Percentiles rank a stretch among this genome's conserved stretches.
Evolutionary conservation across 2,329 filamentous ascomycete species (phyloP).

Genomic region (Aspergillus neoniger): DNA sequence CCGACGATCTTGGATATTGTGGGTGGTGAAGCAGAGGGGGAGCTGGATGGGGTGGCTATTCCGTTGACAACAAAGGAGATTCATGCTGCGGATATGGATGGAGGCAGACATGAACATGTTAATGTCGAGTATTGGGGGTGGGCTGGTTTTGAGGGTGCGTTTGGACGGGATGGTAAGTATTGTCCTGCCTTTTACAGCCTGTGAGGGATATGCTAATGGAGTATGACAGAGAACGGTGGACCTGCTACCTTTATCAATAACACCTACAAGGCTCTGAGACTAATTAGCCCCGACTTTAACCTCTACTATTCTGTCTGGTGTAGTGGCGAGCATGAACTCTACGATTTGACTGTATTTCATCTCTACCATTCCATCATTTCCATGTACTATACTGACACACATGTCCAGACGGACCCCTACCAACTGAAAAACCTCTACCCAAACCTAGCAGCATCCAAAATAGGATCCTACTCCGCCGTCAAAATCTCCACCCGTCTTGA

Average conservation of each 20-base stretch:
- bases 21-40: conserved; percentile 38
- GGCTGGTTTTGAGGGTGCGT: conserved; percentile 9
- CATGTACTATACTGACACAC: not conserved
- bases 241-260: conserved; percentile 40
- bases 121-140: conserved; percentile 61
- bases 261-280: conserved; percentile 63
- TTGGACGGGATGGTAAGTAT: conserved; percentile 17
- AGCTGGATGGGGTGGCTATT: conserved; percentile 61
- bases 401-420: conserved; percentile 5
- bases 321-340: conserved; percentile 66
- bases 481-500: conserved; percentile 33
- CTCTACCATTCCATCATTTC: not conserved
- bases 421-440: conserved; percentile 11
- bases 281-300: conserved; percentile 58
- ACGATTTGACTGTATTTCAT: conserved; percentile 57
- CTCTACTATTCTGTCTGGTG: conserved; percentile 71
- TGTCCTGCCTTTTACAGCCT: not conserved
- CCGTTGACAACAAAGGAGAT: conserved; percentile 33
- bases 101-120: conserved; percentile 50
- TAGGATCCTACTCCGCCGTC: conserved; percentile 6
- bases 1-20: conserved; percentile 58
- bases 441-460: not conserved
- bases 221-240: not conserved
- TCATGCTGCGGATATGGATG: conserved; percentile 21
- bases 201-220: not conserved